phyloP scores from a whole-genome alignment of 1,139 yeast genomes.

The Fermentozyma sake region DNA sequence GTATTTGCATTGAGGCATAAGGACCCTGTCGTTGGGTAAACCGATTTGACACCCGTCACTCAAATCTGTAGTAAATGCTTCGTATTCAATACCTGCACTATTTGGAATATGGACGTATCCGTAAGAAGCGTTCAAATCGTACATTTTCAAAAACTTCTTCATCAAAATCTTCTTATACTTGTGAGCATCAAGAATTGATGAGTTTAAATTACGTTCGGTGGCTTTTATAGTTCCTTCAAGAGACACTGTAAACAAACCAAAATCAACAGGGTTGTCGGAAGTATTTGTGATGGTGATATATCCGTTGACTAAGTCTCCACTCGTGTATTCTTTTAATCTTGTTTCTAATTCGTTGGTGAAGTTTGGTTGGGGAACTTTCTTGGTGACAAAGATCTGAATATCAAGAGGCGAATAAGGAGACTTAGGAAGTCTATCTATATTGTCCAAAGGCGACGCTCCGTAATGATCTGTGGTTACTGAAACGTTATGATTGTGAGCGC shows the following conservation, averaged over 20 bases:
- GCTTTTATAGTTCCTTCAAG: slow-evolving; percentile 44
- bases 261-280: slow-evolving; percentile 34
- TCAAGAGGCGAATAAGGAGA: slow-evolving; percentile 36
- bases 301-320: slow-evolving; percentile 25
- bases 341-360: slow-evolving; percentile 35
- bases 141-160: slow-evolving; percentile 46
- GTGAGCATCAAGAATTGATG: slow-evolving; percentile 12
- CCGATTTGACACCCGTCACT: slow-evolving; percentile 51
- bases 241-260: slow-evolving; percentile 45
- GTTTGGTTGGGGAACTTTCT: slow-evolving; percentile 36
- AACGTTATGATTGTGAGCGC: slow-evolving; percentile 13
- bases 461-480: slow-evolving; percentile 24
- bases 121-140: slow-evolving; percentile 44
- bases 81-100: slow-evolving; percentile 49
- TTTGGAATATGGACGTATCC: slow-evolving; percentile 42
- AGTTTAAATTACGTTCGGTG: slow-evolving; percentile 20
- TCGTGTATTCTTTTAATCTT: slow-evolving; percentile 40
- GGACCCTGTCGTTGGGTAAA: slow-evolving; percentile 44
- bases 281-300: slow-evolving; percentile 32
- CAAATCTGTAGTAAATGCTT: slow-evolving; percentile 36
- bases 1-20: slow-evolving; percentile 48
- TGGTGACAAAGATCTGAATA: slow-evolving; percentile 42
- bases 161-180: slow-evolving; percentile 30
- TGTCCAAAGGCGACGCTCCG: slow-evolving; percentile 43
- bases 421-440: slow-evolving; percentile 37